phyloP scores from a whole-genome alignment of 2,329 filamentous ascomycete genomes.

The Aspergillus versicolor region DNA sequence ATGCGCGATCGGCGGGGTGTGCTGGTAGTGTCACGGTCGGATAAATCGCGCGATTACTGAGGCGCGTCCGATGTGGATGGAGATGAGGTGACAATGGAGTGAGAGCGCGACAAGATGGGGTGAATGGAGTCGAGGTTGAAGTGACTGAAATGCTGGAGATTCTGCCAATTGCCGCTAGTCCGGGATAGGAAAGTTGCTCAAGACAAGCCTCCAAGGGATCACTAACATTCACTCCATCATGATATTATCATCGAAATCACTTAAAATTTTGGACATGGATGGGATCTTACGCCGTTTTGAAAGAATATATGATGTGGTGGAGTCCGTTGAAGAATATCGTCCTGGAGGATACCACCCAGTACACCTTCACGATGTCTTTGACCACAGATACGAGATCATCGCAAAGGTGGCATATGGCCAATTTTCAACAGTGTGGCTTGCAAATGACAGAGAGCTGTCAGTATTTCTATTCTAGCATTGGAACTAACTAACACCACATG shows the following conservation, averaged over 20 bases:
- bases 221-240: no score
- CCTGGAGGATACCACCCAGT: conserved; percentile 27
- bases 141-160: conserved; percentile 3
- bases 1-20: neutral
- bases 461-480: neutral
- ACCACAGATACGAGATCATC: conserved; percentile 20
- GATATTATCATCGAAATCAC: no score
- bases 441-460: conserved; percentile 15
- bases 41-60: neutral
- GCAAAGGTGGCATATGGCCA: conserved; percentile 21
- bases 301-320: conserved; percentile 22
- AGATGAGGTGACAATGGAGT: neutral
- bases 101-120: neutral
- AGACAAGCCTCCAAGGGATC: neutral
- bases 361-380: conserved; percentile 23
- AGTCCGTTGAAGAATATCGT: conserved; percentile 26
- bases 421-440: conserved; percentile 28
- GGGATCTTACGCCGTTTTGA: conserved; percentile 19
- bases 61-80: neutral
- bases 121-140: neutral
- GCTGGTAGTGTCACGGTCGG: neutral
- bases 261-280: no score
- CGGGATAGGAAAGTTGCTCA: conserved; percentile 6
- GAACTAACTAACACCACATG: neutral
- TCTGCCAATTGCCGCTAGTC: conserved; percentile 7